phyloP scores from a whole-genome alignment of 83 land plant species.

The Picea abies region DNA sequence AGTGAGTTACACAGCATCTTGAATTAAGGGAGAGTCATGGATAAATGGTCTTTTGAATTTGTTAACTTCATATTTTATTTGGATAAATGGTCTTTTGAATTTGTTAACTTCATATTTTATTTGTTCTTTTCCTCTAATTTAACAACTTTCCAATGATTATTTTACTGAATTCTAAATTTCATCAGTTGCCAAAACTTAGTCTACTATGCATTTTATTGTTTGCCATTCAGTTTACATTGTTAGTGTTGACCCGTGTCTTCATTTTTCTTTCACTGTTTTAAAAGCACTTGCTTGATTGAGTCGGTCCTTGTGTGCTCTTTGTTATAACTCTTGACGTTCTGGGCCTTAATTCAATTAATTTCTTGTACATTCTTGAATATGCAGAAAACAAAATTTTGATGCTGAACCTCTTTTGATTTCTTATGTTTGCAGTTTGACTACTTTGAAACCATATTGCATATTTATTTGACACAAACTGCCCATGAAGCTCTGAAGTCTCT shows the following conservation, averaged over 20 bases:
- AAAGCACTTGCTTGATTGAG: constrained; percentile 1
- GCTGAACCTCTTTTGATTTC: neutral
- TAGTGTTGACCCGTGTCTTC: neutral
- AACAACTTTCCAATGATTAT: no score
- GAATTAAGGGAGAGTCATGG: no score
- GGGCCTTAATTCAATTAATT: neutral
- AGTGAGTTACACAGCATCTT: no score
- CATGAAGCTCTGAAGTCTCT: constrained; percentile 64
- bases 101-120: no score
- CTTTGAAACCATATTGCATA: constrained; percentile 73
- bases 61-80: no score
- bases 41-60: no score
- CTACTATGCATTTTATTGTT: neutral
- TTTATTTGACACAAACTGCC: constrained; percentile 69
- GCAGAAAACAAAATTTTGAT: neutral
- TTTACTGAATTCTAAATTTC: neutral
- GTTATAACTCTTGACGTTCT: neutral
- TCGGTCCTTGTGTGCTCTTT: neutral
- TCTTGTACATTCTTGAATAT: neutral
- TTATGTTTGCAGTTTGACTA: constrained; percentile 72
- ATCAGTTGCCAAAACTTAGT: neutral
- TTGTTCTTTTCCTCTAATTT: no score
- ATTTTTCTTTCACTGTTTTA: neutral
- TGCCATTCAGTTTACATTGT: no score
- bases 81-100: no score